Base-by-base conservation (phyloP, 2,329 filamentous ascomycete genomes). In the Sclerotinia borealis region DNA sequence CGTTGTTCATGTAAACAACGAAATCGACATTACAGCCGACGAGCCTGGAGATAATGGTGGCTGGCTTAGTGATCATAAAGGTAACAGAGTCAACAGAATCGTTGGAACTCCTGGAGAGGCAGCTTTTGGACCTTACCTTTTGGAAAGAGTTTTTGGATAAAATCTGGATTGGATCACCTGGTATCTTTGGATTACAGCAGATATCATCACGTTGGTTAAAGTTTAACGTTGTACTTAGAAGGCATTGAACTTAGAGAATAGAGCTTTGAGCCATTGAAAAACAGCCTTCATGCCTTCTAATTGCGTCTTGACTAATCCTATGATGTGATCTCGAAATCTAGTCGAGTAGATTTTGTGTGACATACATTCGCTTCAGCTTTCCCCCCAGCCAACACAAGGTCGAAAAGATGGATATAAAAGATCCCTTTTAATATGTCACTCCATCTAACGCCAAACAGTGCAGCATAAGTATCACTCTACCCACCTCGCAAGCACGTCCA, bases 81-180 rank as follows among this genome's bases (percentile, higher is more conserved):
- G 93, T 7, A 99, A 98, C 77, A 83, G 91, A 61, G 83, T 99
- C 67, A 84, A 85, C 75, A 84, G 91, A 73, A 88, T 93, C 75
- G 81, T 91, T 56, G 78, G 76, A 31, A 84, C 89, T 67, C 91
- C 91, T 0, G 91, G 88, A 2, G 81, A 84, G 69, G 81, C 86
- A 9, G 76, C 78, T 47, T 92, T 93, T 78, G 89, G 86, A 41
- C 79, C 80, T 41, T 80, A 86, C 66, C 75, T 92, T 70, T 79
- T 93, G 77, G 78, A 85, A 71, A 81, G 84, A 67, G 72, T 93
- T 4, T 73, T 72, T 64, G 70, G 70, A 19, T 72, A 66, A 41
- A 36, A 25, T 15, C 22, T 45, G 13, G 27, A 17, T 58, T 36
- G 27, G 29, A 45, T 56, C 11, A 34, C 54, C 39, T 34, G 19